A percentile compares a stretch with the other conserved stretches of the same genome.
phyloP scores from a whole-genome alignment of 495 filamentous ascomycete species.

The Penicillium roqueforti region DNA sequence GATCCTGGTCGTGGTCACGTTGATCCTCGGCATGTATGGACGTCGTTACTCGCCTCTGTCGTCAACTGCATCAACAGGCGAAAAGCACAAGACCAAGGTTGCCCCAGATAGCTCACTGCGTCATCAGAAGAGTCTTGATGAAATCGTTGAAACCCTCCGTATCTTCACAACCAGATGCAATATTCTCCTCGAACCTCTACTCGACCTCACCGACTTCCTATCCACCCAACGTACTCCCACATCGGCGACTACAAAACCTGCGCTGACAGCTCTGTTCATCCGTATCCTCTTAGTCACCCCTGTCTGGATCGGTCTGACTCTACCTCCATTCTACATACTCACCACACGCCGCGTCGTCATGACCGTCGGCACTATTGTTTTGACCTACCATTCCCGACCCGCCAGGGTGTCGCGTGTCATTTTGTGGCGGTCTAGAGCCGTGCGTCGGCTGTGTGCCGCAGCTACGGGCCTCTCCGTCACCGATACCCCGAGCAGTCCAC shows the following conservation, averaged over 20 bases:
- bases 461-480: slow-evolving; percentile 79
- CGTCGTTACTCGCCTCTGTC: slow-evolving; percentile 86
- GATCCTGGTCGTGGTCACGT: slow-evolving; percentile 66
- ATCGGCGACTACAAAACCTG: slow-evolving; percentile 86
- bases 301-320: slow-evolving; percentile 75
- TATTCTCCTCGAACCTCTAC: slow-evolving; percentile 81
- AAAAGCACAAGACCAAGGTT: slow-evolving; percentile 48
- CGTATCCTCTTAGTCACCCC: slow-evolving; percentile 85
- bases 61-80: slow-evolving; percentile 69
- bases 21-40: slow-evolving; percentile 91
- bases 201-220: slow-evolving; percentile 86
- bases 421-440: slow-evolving; percentile 77
- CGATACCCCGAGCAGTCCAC: slow-evolving; percentile 24
- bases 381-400: slow-evolving; percentile 89
- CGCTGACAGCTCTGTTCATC: slow-evolving; percentile 82
- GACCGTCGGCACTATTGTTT: slow-evolving; percentile 68
- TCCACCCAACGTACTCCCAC: slow-evolving; percentile 89
- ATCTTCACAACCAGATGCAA: slow-evolving; percentile 87
- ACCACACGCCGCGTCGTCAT: slow-evolving; percentile 82
- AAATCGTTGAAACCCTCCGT: slow-evolving; percentile 90
- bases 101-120: slow-evolving; percentile 59
- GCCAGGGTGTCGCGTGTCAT: slow-evolving; percentile 81
- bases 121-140: slow-evolving; percentile 84
- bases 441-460: slow-evolving; percentile 61
- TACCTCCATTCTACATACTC: slow-evolving; percentile 79